Conservation (phyloP, 2,329 filamentous ascomycete species). For the Aspergillus calidoustus region DNA sequence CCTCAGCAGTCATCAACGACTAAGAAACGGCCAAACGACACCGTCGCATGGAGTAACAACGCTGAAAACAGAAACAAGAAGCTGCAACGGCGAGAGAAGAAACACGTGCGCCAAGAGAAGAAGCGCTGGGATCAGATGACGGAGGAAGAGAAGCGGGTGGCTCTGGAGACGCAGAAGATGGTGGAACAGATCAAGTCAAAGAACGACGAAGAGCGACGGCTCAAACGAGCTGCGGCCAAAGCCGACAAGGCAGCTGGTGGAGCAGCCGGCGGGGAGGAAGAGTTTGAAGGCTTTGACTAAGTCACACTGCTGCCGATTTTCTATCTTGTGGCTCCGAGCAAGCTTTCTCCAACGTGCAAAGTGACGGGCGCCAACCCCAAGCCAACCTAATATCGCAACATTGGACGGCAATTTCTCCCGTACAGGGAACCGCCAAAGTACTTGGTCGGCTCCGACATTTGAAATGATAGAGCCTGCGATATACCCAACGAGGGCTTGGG, state of each 20-base stretch:
- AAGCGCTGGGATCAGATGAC: constrained; percentile 68
- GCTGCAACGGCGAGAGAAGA: constrained; percentile 66
- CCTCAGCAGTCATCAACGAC: constrained; percentile 37
- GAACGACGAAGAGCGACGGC: constrained; percentile 48
- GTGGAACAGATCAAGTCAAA: constrained; percentile 66
- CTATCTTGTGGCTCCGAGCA: no score
- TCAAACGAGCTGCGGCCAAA: constrained; percentile 25
- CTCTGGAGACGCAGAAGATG: constrained; percentile 66
- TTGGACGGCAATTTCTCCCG: no score
- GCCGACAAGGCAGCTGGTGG: constrained; percentile 17
- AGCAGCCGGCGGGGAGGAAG: constrained; percentile 36
- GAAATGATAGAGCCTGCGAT: no score
- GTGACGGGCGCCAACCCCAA: no score
- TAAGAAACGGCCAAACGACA: constrained; percentile 64
- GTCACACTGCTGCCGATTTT: not conserved
- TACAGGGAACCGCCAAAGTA: no score
- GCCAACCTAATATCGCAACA: no score
- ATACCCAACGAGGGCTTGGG: no score
- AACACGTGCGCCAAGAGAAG: constrained; percentile 66
- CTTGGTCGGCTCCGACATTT: no score
- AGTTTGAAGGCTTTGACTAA: constrained; percentile 64
- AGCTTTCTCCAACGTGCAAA: no score
- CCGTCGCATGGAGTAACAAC: constrained; percentile 74
- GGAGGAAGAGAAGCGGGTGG: constrained; percentile 68
- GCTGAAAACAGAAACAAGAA: constrained; percentile 68